Evolutionary conservation across 1,139 yeast species (phyloP), one percentile per base, ranked within the genome.

Genomic region (Meyerozyma elateridarum): DNA sequence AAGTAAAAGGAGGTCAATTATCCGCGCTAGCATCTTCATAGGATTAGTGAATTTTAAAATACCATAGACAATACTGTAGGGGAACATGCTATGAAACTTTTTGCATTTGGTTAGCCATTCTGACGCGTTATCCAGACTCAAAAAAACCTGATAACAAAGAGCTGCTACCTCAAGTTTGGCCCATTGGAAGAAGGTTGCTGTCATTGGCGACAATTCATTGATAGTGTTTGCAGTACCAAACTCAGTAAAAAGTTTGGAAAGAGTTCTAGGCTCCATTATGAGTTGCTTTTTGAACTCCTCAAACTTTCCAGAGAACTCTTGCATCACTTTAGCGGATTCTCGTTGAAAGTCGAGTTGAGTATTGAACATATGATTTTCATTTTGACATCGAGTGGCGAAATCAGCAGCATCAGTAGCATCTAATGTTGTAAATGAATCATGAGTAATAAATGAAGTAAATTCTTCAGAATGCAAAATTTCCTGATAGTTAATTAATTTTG

Each of bases 1-100:
- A 14, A 88, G 84, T 56, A 89, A 73, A 40, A 89, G 75, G 36
- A 89, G 53, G 48, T 87, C 95, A 20, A 88, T 70, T 47, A 88
- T 61, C 16, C 83, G 77, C 36, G 88, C 82, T 60, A 85, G 76
- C 24, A 89, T 78, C 31, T 83, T 76, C 57, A 87, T 76, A 3
- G 97, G 97, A 49, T 89, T 89, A 1, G 96, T 85, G 42, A 80
- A 79, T 46, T 77, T 70, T 43, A 89, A 57, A 20, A 89, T 80
- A 12, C 85, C 85, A 32, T 80, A 79, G 54, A 88, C 73, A 29
- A 88, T 51, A 1, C 72, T 62, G 51, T 88, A 88, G 0, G 96
- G 97, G 59, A 88, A 75, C 38, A 85, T 51, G 20, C 69, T 59
- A 55, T 89, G 96, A 31, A 89, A 61, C 38, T 79, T 73, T 38